Conservation (phyloP, 2,329 filamentous ascomycete species). For the Alternaria infectoria region DNA sequence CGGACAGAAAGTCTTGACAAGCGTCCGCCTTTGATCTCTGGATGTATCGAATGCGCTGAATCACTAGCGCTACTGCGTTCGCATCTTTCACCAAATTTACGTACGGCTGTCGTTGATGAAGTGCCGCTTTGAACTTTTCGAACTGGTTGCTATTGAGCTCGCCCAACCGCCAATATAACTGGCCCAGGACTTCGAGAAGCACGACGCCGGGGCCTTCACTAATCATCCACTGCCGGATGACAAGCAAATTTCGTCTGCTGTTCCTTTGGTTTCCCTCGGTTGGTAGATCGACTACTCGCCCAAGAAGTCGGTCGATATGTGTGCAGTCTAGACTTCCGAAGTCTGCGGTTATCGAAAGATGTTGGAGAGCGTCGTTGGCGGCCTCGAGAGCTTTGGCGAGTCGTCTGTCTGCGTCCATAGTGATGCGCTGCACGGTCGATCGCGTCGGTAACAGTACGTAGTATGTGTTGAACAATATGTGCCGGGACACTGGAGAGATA, state of each 20-base stretch:
- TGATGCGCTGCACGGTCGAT: slow-evolving; percentile 16
- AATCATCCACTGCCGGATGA: slow-evolving; percentile 45
- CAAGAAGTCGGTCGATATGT: slow-evolving; percentile 43
- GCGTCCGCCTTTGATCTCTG: slow-evolving; percentile 42
- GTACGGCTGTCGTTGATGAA: slow-evolving; percentile 38
- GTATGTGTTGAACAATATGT: not conserved
- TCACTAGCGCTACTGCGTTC: slow-evolving; percentile 31
- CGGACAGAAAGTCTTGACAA: slow-evolving; percentile 43
- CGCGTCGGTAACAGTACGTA: slow-evolving; percentile 10
- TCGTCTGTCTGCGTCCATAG: slow-evolving; percentile 40
- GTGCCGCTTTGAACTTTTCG: slow-evolving; percentile 40
- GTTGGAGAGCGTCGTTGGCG: slow-evolving; percentile 44
- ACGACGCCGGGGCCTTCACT: slow-evolving; percentile 42
- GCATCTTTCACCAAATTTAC: slow-evolving; percentile 34
- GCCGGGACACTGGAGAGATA: not conserved
- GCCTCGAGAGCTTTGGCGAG: slow-evolving; percentile 42
- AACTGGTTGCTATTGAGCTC: slow-evolving; percentile 47
- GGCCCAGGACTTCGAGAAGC: slow-evolving; percentile 42
- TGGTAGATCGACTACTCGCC: slow-evolving; percentile 43
- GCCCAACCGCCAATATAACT: slow-evolving; percentile 44
- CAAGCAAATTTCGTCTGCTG: slow-evolving; percentile 42
- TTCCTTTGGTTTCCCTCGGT: slow-evolving; percentile 45
- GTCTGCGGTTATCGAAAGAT: slow-evolving; percentile 42
- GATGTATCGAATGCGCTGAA: slow-evolving; percentile 44
- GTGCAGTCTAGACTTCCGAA: slow-evolving; percentile 40